These are phyloP conservation scores for Penicillium lividum DNA, from an alignment of 495 filamentous ascomycete genomes.

Conservation along the genomic window DNA sequence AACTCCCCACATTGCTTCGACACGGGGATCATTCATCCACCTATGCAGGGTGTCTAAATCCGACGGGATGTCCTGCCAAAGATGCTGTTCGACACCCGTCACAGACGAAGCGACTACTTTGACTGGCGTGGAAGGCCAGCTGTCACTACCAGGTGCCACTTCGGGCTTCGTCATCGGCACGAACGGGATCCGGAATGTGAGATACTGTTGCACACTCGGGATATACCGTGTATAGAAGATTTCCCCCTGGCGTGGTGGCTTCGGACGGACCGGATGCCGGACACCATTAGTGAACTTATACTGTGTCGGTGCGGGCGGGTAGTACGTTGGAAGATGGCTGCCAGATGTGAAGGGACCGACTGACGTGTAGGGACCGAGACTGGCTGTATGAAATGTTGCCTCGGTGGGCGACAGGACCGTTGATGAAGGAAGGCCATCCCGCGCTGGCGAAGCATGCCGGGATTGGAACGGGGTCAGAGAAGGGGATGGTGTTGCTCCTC, in stretches of 20 bases:
- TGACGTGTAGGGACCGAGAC: conserved; percentile 66
- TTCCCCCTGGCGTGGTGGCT: conserved; percentile 84
- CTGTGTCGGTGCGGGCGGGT: conserved; percentile 77
- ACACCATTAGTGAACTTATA: conserved; percentile 77
- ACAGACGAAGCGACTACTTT: conserved; percentile 31
- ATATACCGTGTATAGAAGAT: conserved; percentile 88
- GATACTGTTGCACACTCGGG: conserved; percentile 76
- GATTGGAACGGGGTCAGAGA: conserved; percentile 56
- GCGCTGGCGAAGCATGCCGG: conserved; percentile 61
- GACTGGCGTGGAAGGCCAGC: conserved; percentile 24
- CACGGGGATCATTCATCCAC: conserved; percentile 90
- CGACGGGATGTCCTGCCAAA: conserved; percentile 35
- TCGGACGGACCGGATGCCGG: conserved; percentile 85
- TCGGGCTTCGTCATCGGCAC: conserved; percentile 30
- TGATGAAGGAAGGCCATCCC: conserved; percentile 36
- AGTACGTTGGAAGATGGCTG: conserved; percentile 88
- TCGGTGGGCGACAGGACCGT: conserved; percentile 23
- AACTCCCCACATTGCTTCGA: conserved; percentile 78
- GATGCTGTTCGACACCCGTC: conserved; percentile 30
- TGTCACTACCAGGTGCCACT: neutral
- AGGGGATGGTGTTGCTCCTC: conserved; percentile 41
- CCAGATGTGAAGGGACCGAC: conserved; percentile 69
- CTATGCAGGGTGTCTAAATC: conserved; percentile 78
- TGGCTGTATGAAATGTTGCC: conserved; percentile 29
- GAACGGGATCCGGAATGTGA: conserved; percentile 80